Evolutionary conservation across 2,329 filamentous ascomycete genomes (phyloP), one percentile per base, ranked within the genome.

Genomic region (Orbilia brochopaga): DNA sequence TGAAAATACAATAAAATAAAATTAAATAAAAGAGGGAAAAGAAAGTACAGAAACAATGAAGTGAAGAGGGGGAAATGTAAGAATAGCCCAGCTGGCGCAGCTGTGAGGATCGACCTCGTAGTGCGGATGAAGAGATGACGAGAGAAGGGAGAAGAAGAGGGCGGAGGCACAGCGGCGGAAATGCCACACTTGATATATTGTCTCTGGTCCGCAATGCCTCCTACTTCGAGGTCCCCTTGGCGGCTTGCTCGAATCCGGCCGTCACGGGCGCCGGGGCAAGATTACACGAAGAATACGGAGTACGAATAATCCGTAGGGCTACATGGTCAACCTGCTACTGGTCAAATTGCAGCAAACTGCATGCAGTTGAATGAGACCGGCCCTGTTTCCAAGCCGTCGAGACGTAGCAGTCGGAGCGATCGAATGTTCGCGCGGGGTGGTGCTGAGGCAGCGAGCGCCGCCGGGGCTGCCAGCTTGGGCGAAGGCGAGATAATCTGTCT

Each of bases 81-180:
- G 64, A 64, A 65, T 2, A 17, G 58, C 44, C 54, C 58, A 70
- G 42, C 67, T 65, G 56, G 55, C 59, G 55, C 67, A 65, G 64
- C 67, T 48, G 58, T 48, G 44, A 55, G 55, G 46, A 64, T 69
- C 63, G 44, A 63, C 23, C 59, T 54, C 59, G 59, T n/a, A 62
- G 27, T 53, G 56, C 54, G 51, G 48, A 67, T 64, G 58, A 69
- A 62, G 55, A 60, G 65, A 61, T 35, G 62, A 74, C 75, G 75
- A 76, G 77, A 74, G 65, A 76, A 48, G 54, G 66, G 59, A 74
- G 73, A 74, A 73, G 65, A 74, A 75, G 76, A 75, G 75, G 76
- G 73, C 70, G 65, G 74, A 74, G 58, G 32, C 50, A 13, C 52
- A 52, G 50, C 42, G 58, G 66, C 30, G 50, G 55, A 60, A 65